A percentile compares a stretch with the other conserved stretches of the same genome.
Evolutionary conservation across 2,329 filamentous ascomycete genomes (phyloP).

Genomic region (Xylariomycetidae sp.): DNA sequence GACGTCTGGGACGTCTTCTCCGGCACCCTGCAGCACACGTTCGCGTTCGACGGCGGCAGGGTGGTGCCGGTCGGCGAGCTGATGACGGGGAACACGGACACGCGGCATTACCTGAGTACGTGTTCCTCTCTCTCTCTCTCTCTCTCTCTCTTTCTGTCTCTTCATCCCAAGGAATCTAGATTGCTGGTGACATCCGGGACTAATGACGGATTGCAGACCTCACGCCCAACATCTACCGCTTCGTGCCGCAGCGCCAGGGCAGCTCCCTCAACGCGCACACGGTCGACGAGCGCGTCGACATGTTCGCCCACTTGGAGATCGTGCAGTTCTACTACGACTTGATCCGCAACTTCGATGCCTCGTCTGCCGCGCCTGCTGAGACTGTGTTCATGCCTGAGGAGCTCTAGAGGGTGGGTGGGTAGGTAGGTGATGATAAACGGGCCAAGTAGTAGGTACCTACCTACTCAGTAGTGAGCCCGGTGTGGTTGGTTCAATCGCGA

Average conservation of each 20-base stretch:
- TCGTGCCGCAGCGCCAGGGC: conserved; percentile 29
- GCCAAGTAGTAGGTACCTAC: too few species aligned
- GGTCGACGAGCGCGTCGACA: conserved; percentile 32
- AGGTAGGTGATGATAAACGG: conserved; percentile 3
- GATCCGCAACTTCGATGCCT: conserved; percentile 30
- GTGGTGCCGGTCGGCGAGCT: conserved; percentile 31
- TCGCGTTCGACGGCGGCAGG: conserved; percentile 29
- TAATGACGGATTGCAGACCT: too few species aligned
- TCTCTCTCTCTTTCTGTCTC: too few species aligned
- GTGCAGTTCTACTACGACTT: conserved; percentile 33
- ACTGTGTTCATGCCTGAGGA: conserved; percentile 10
- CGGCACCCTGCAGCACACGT: conserved; percentile 27
- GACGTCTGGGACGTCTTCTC: conserved; percentile 27
- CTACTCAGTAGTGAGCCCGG: too few species aligned
- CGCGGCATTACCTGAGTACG: conserved; percentile 30
- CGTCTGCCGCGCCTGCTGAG: conserved; percentile 12
- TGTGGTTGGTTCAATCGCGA: too few species aligned
- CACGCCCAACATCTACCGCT: conserved; percentile 33
- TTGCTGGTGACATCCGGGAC: too few species aligned
- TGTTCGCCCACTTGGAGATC: conserved; percentile 32
- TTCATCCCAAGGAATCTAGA: too few species aligned
- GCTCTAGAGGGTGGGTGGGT: conserved; percentile 10
- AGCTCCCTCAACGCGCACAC: conserved; percentile 28
- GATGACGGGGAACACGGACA: conserved; percentile 33
- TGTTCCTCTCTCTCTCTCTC: conserved; percentile 4